A percentile compares a stretch with the other conserved stretches of the same genome.
These are phyloP conservation scores for Kwoniella shivajii DNA, from an alignment of 1,284 basidiomycete genomes.

Conservation along the genomic window DNA sequence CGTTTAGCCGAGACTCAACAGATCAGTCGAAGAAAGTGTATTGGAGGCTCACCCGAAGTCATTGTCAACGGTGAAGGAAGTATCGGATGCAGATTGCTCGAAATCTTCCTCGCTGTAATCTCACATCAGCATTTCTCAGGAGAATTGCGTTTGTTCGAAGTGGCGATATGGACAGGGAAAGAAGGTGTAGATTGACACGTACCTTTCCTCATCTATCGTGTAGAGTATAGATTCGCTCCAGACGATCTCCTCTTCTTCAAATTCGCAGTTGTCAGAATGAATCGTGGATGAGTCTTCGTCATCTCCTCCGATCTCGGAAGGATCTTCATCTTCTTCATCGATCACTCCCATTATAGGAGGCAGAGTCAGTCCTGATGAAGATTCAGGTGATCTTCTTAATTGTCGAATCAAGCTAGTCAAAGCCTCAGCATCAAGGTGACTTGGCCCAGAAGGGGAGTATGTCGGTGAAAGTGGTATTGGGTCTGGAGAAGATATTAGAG, in stretches of 20 bases:
- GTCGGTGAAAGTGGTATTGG: neutral
- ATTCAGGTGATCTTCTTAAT: constrained; percentile 14
- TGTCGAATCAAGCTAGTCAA: constrained; percentile 6
- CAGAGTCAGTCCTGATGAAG: constrained; percentile 11
- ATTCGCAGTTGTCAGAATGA: neutral
- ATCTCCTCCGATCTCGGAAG: neutral
- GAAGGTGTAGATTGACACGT: too few relatives aligned
- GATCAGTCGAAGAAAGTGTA: too few relatives aligned
- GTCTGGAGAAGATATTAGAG: neutral
- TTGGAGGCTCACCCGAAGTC: too few relatives aligned
- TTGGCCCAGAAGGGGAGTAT: neutral
- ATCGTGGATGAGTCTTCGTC: neutral
- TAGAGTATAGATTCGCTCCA: neutral
- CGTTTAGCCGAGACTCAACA: too few relatives aligned
- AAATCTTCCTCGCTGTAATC: too few relatives aligned
- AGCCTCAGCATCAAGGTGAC: neutral
- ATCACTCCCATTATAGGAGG: constrained; percentile 14
- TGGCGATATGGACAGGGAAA: too few relatives aligned
- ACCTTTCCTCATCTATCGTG: constrained; percentile 7
- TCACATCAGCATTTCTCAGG: too few relatives aligned
- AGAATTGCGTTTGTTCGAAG: too few relatives aligned
- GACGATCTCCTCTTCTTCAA: constrained; percentile 1
- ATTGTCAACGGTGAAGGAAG: too few relatives aligned
- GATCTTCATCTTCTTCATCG: constrained; percentile 1
- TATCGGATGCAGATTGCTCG: too few relatives aligned